Conservation (phyloP, 2,329 filamentous ascomycete genomes). For the Neoascochyta sp. region DNA sequence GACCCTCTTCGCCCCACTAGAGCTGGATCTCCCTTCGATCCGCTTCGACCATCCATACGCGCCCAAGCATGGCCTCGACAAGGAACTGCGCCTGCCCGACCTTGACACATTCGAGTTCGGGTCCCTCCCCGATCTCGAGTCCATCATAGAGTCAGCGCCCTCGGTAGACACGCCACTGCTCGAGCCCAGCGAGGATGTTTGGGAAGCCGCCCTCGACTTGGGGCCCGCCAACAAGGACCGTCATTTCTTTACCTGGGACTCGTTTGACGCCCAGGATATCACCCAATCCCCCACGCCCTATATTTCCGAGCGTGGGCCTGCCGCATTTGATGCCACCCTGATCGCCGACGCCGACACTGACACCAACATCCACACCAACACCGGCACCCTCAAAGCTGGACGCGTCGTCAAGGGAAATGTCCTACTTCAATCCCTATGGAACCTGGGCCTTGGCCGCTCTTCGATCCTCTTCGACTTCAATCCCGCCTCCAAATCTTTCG, state of each 20-base stretch:
- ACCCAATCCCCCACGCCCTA: conserved; percentile 50
- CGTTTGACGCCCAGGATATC: conserved; percentile 51
- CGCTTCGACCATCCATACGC: conserved; percentile 42
- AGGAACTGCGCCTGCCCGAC: conserved; percentile 37
- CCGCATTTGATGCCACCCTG: conserved; percentile 61
- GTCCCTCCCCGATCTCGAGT: conserved; percentile 33
- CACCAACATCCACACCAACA: too few relatives aligned
- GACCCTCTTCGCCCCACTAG: conserved; percentile 31
- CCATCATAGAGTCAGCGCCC: conserved; percentile 29
- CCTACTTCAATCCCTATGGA: conserved; percentile 54
- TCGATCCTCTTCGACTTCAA: conserved; percentile 68
- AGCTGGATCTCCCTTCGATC: conserved; percentile 37
- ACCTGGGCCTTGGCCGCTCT: conserved; percentile 65
- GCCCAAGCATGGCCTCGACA: conserved; percentile 31
- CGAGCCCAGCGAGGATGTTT: conserved; percentile 38
- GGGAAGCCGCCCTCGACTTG: conserved; percentile 37
- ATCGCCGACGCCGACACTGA: conserved; percentile 44
- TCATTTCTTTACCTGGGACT: conserved; percentile 65
- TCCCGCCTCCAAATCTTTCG: conserved; percentile 51
- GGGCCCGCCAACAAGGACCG: conserved; percentile 29
- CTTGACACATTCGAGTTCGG: conserved; percentile 42
- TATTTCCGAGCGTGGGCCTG: conserved; percentile 65
- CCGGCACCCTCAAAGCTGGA: conserved; percentile 35
- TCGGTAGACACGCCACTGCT: conserved; percentile 23
- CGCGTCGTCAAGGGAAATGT: conserved; percentile 38